Evolutionary conservation across 2,329 filamentous ascomycete species (phyloP).

Genomic region (Nigrospora sphaerica): DNA sequence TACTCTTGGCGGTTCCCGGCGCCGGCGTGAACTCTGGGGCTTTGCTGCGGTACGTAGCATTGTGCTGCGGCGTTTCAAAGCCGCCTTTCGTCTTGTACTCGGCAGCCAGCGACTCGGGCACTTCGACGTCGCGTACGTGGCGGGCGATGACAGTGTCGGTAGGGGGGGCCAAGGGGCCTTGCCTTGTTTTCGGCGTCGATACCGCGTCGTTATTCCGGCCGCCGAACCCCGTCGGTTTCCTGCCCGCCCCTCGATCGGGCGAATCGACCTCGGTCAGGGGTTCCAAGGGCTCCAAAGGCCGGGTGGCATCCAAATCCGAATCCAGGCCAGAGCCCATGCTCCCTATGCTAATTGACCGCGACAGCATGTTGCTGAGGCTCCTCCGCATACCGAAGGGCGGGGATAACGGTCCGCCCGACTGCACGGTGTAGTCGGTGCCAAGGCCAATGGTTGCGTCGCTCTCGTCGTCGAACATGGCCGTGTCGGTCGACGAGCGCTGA

Average conservation of each 20-base stretch:
- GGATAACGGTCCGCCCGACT: conserved; percentile 65
- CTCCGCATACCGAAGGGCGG: conserved; percentile 46
- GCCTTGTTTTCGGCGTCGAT: conserved; percentile 63
- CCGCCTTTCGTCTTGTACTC: conserved; percentile 76
- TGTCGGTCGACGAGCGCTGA: conserved; percentile 54
- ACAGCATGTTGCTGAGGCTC: conserved; percentile 49
- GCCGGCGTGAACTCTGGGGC: conserved; percentile 45
- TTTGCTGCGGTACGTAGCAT: conserved; percentile 25
- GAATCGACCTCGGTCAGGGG: conserved; percentile 41
- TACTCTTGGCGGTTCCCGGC: conserved; percentile 42
- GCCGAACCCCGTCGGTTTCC: conserved; percentile 19
- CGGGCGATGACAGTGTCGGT: conserved; percentile 86
- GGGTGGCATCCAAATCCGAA: conserved; percentile 41
- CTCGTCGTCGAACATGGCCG: conserved; percentile 46
- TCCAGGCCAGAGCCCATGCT: conserved; percentile 76
- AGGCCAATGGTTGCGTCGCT: conserved; percentile 65
- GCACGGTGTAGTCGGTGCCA: conserved; percentile 71
- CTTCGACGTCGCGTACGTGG: conserved; percentile 82
- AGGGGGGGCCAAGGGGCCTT: conserved; percentile 51
- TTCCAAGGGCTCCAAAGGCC: conserved; percentile 34
- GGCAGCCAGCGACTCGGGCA: conserved; percentile 79
- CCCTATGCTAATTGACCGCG: conserved; percentile 76
- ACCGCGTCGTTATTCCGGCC: conserved; percentile 38
- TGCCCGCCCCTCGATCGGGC: conserved; percentile 15
- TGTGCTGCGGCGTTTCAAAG: conserved; percentile 43